These are phyloP conservation scores for Camellia oleifera DNA, from an alignment of 179 eudicot genomes.

Conservation along the genomic window DNA sequence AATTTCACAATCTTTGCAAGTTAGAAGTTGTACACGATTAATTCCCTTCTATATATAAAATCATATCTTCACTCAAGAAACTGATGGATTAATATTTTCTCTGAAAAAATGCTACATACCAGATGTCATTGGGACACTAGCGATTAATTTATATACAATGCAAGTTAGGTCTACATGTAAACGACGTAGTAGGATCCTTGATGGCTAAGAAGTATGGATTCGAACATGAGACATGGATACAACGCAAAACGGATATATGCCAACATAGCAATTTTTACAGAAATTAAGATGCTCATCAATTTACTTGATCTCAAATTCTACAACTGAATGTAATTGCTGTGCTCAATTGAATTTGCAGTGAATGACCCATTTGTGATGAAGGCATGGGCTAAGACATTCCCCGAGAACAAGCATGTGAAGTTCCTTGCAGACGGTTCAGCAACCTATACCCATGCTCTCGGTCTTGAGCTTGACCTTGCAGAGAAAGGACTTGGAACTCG, in stretches of 20 bases:
- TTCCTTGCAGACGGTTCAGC: constrained; percentile 84
- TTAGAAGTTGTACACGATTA: background rate
- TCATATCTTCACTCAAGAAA: background rate
- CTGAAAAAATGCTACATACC: background rate
- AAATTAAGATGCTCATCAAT: no score
- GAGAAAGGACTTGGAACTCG: constrained; percentile 76
- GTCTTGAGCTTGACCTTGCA: constrained; percentile 75
- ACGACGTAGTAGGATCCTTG: background rate
- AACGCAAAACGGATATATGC: no score
- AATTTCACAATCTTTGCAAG: background rate
- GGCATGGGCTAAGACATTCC: constrained; percentile 92
- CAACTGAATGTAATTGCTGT: background rate
- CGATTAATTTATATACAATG: background rate
- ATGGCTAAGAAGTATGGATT: background rate
- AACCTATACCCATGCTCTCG: constrained; percentile 67
- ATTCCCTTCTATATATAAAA: background rate
- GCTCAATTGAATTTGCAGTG: constrained; percentile 38
- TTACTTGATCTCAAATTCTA: background rate
- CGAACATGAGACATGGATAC: no score
- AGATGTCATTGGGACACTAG: no score
- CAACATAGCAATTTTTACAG: no score
- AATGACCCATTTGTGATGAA: constrained; percentile 97
- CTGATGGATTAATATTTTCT: background rate
- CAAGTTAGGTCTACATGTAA: background rate
- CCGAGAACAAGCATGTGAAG: constrained; percentile 80